Percentiles rank a stretch among this genome's conserved stretches.
These are phyloP conservation scores for Flaveria linearis DNA, from an alignment of 129 eudicot species.

Conservation along the genomic window DNA sequence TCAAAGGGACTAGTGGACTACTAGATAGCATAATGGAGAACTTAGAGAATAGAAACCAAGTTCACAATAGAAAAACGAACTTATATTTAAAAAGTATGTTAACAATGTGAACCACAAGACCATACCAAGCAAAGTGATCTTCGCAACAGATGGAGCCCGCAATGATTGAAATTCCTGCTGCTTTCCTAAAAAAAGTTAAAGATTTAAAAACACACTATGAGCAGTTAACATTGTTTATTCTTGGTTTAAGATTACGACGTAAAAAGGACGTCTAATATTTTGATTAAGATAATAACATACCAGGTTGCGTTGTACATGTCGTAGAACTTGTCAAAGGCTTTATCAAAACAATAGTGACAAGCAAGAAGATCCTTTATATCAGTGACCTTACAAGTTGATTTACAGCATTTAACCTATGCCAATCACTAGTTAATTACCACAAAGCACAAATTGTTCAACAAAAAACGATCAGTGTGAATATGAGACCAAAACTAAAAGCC, in stretches of 20 bases:
- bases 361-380: slow-evolving; percentile 85
- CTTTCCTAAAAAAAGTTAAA: slow-evolving; percentile 57
- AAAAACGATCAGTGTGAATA: not conserved
- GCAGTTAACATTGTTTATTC: not conserved
- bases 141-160: slow-evolving; percentile 83
- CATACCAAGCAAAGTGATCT: slow-evolving; percentile 90
- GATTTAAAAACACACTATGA: slow-evolving; percentile 6
- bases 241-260: not conserved
- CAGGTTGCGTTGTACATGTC: slow-evolving; percentile 85
- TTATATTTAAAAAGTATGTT: not conserved
- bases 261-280: not conserved
- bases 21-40: not conserved
- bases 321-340: slow-evolving; percentile 93
- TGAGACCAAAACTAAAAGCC: not conserved
- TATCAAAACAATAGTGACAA: slow-evolving; percentile 81
- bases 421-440: slow-evolving; percentile 9
- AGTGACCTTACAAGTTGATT: slow-evolving; percentile 78
- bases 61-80: not conserved
- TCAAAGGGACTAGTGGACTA: not conserved
- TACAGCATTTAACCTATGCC: slow-evolving; percentile 82
- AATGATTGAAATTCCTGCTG: slow-evolving; percentile 72
- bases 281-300: slow-evolving; percentile 39
- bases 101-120: slow-evolving; percentile 26
- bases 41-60: not conserved
- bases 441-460: not conserved